Conservation (phyloP, 1,284 basidiomycete genomes). For the Irpex sp. region DNA sequence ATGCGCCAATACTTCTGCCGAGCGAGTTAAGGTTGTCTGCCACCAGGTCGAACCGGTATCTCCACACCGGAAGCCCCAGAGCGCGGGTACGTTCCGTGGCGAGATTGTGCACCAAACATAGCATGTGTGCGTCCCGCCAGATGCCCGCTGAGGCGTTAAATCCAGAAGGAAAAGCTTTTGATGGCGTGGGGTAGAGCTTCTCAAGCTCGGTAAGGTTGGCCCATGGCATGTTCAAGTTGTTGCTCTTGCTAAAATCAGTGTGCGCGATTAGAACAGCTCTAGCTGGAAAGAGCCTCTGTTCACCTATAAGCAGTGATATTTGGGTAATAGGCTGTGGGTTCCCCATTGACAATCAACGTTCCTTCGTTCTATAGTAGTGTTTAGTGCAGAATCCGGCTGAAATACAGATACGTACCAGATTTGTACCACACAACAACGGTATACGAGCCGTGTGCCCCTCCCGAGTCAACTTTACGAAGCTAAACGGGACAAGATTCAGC, state of each 20-base stretch:
- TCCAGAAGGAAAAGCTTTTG: slow-evolving; percentile 20
- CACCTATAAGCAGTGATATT: slow-evolving; percentile 33
- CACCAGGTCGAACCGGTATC: slow-evolving; percentile 38
- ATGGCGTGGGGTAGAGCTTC: slow-evolving; percentile 24
- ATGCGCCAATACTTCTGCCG: slow-evolving; percentile 35
- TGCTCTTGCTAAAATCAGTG: slow-evolving; percentile 26
- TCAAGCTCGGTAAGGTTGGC: slow-evolving; percentile 20
- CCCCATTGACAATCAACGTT: slow-evolving; percentile 36
- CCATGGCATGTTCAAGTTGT: slow-evolving; percentile 38
- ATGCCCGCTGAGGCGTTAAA: slow-evolving; percentile 31
- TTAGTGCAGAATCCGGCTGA: neutral
- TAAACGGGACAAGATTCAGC: neutral
- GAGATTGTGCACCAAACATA: slow-evolving; percentile 38
- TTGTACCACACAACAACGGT: slow-evolving; percentile 37
- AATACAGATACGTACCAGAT: slow-evolving; percentile 23
- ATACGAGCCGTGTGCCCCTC: slow-evolving; percentile 32
- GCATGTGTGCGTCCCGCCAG: slow-evolving; percentile 42
- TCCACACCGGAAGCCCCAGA: slow-evolving; percentile 34
- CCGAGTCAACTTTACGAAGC: slow-evolving; percentile 31
- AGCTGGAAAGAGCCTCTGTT: too few species aligned
- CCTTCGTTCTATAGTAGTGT: slow-evolving; percentile 32
- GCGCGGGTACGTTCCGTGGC: slow-evolving; percentile 30
- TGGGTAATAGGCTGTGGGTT: slow-evolving; percentile 34
- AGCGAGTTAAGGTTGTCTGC: slow-evolving; percentile 36
- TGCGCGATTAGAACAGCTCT: neutral